Conservation (phyloP, 2,329 filamentous ascomycete genomes). For the Fusarium denticulatum region DNA sequence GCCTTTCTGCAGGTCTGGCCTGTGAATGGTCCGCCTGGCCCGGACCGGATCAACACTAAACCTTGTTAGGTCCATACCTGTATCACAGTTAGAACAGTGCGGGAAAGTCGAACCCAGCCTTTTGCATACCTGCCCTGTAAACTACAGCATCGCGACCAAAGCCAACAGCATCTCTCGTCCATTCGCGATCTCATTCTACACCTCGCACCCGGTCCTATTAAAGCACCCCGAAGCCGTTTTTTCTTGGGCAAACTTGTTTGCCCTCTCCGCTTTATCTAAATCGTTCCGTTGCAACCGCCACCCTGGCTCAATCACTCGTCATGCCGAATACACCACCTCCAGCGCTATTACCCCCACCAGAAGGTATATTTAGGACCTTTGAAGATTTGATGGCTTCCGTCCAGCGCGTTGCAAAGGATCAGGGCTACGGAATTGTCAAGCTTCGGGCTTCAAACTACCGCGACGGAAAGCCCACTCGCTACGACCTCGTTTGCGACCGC, state of each 20-base stretch:
- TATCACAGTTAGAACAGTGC: constrained; percentile 49
- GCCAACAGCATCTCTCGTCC: constrained; percentile 36
- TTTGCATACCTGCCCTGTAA: constrained; percentile 38
- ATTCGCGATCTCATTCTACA: constrained; percentile 34
- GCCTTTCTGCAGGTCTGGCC: constrained; percentile 24
- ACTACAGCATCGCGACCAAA: constrained; percentile 36
- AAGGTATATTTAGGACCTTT: constrained; percentile 68
- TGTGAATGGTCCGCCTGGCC: constrained; percentile 45
- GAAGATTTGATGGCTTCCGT: constrained; percentile 68
- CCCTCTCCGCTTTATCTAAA: constrained; percentile 42
- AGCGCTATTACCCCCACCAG: constrained; percentile 64
- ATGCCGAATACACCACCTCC: constrained; percentile 61
- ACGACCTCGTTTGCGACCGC: constrained; percentile 71
- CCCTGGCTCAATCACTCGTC: constrained; percentile 48
- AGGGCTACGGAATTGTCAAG: constrained; percentile 71
- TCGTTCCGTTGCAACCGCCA: constrained; percentile 45
- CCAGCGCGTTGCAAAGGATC: constrained; percentile 69
- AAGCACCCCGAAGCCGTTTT: constrained; percentile 11
- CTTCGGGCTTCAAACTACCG: constrained; percentile 71
- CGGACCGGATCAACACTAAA: constrained; percentile 55
- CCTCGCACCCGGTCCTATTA: constrained; percentile 12
- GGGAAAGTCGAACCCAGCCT: constrained; percentile 54
- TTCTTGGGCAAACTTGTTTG: constrained; percentile 21
- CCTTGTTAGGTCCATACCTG: constrained; percentile 47
- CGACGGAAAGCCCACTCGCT: constrained; percentile 69